Percentiles rank a stretch among this genome's conserved stretches.
Evolutionary conservation across 345 rosid genomes (phyloP).

Genomic region (Camelina sativa): DNA sequence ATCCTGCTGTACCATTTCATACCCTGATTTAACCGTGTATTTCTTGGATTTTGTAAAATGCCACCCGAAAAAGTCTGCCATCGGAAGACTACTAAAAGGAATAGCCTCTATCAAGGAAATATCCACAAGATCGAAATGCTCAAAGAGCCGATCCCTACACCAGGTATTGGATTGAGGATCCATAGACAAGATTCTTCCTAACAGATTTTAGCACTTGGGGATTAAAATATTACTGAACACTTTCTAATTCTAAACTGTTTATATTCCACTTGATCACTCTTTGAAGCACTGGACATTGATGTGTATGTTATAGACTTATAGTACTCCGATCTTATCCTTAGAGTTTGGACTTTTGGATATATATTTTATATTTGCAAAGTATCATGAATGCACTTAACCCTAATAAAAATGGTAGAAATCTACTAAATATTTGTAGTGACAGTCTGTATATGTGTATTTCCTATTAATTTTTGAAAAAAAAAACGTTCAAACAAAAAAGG

Average conservation of each 20-base stretch:
- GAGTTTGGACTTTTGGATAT: conserved; percentile 3
- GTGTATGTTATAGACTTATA: conserved; percentile 25
- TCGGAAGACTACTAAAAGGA: too few species aligned
- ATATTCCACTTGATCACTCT: conserved; percentile 31
- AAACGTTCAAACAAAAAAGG: too few species aligned
- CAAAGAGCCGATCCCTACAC: too few species aligned
- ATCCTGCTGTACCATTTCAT: too few species aligned
- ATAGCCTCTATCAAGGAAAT: too few species aligned
- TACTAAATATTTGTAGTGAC: neutral
- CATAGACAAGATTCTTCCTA: conserved; percentile 24
- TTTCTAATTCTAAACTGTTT: conserved; percentile 20
- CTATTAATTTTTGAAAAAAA: neutral
- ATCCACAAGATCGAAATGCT: too few species aligned
- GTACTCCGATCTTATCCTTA: conserved; percentile 27
- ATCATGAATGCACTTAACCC: conserved; percentile 11
- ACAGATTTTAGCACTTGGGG: neutral
- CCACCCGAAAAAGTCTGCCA: too few species aligned
- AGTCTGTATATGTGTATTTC: conserved; percentile 5
- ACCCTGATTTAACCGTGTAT: too few species aligned
- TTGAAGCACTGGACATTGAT: conserved; percentile 35
- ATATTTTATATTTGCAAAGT: conserved; percentile 4
- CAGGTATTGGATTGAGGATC: too few species aligned
- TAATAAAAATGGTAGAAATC: neutral
- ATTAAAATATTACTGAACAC: conserved; percentile 7
- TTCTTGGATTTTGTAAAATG: too few species aligned